phyloP scores from a whole-genome alignment of 768 basidiomycete species.

The Boletus coccyginus region DNA sequence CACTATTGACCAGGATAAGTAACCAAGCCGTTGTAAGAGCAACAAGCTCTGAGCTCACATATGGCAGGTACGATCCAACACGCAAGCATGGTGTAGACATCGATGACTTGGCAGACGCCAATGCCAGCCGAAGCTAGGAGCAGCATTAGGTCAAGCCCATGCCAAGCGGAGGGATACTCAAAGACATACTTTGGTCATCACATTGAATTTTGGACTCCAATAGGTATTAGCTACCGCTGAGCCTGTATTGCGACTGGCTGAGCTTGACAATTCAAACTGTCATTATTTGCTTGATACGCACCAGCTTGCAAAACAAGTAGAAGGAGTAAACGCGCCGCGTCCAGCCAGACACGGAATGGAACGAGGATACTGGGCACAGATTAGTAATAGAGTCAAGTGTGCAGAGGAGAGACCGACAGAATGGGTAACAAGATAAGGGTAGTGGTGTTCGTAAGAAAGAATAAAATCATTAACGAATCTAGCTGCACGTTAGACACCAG shows the following conservation, averaged over 20 bases:
- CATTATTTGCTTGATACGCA: conserved; percentile 20
- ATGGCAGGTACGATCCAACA: conserved; percentile 55
- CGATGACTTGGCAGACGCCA: conserved; percentile 47
- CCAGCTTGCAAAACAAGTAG: conserved; percentile 47
- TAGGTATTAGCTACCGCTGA: conserved; percentile 41
- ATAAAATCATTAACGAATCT: conserved; percentile 40
- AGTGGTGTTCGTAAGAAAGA: conserved; percentile 40
- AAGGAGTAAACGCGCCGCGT: conserved; percentile 48
- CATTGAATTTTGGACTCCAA: conserved; percentile 44
- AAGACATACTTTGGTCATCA: conserved; percentile 37
- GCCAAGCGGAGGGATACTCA: background rate
- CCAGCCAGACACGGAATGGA: conserved; percentile 51
- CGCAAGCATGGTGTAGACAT: conserved; percentile 45
- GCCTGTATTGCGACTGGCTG: conserved; percentile 27
- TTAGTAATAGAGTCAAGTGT: background rate
- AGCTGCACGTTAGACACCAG: background rate
- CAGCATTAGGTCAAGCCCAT: background rate
- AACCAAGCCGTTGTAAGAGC: background rate
- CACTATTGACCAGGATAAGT: conserved; percentile 32
- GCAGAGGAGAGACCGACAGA: conserved; percentile 35
- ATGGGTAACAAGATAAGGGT: conserved; percentile 42
- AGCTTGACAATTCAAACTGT: background rate
- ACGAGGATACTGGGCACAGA: conserved; percentile 39
- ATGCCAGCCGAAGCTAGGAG: conserved; percentile 37
- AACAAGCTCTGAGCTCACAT: conserved; percentile 36